A percentile compares a stretch with the other conserved stretches of the same genome.
phyloP scores from a whole-genome alignment of 768 basidiomycete species.

The Termitomyces sp. region DNA sequence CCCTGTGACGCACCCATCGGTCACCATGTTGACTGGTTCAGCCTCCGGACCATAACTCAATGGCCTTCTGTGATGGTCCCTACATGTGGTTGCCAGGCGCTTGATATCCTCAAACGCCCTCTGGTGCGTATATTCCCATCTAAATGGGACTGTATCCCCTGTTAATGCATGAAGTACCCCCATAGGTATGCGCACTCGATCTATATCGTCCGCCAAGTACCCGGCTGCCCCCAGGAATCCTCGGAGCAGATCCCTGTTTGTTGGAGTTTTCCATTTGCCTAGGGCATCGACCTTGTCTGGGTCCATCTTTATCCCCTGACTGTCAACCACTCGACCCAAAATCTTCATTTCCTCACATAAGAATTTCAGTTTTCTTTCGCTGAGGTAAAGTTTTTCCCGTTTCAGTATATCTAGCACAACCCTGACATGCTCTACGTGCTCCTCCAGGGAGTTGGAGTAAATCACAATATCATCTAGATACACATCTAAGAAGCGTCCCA shows the following conservation, averaged over 20 bases:
- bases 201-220: neutral
- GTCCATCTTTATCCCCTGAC: neutral
- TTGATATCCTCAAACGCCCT: neutral
- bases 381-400: neutral
- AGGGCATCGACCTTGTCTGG: neutral
- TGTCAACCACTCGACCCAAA: neutral
- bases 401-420: neutral
- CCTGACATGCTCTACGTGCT: neutral
- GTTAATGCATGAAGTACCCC: neutral
- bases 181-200: neutral
- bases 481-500: no score
- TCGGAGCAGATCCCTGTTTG: neutral
- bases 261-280: neutral
- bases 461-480: neutral
- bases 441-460: neutral
- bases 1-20: neutral
- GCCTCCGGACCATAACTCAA: neutral
- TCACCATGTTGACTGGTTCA: neutral
- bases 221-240: neutral
- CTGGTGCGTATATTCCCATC: neutral
- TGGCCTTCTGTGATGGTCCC: neutral
- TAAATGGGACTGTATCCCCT: neutral
- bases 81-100: fast-evolving
- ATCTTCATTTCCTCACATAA: neutral
- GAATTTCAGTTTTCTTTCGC: neutral